Evolutionary conservation across 2,329 filamentous ascomycete species (phyloP), one percentile per base, ranked within the genome.

Genomic region (Trichoderma oligosporum): DNA sequence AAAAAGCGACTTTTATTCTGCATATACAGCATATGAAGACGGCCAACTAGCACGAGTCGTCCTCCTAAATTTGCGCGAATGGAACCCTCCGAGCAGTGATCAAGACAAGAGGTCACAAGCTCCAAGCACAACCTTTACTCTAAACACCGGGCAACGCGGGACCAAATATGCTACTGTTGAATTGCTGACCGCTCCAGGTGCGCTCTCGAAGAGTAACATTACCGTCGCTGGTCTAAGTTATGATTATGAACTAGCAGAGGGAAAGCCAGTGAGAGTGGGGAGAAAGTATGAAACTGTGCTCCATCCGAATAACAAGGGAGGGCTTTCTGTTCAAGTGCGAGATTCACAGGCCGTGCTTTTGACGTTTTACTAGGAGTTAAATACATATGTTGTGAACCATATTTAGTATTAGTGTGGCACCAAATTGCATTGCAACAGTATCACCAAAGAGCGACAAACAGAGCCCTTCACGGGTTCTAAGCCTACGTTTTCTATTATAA

Each of bases 161-260:
- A 36, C 36, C 9, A 31, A 53, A n/a, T 57, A 57, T 54, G 47
- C 55, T 12, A 57, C 55, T 27, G 55, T 57, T 7, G 55, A 57
- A 31, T 5, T 46, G 3, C 31, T 57, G 55, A 54, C 55, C 3
- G 55, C 55, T 45, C 55, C 46, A 2, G 55, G 55, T 16, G 55
- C 55, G 16, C 31, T 49, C 12, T 53, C 55, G 4, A 36, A 57
- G 29, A 56, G 27, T 14, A 57, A 57, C 9, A 57, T 57, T 12
- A 57, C 55, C 29, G 55, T 53, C 35, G 55, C 47, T 18, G 55
- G 55, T 11, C 29, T 57, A 3, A 57, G 55, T 36, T 52, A 57
- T 24, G 55, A 57, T 36, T 57, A 53, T 24, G 24, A 39, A 7
- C 22, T 57, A 1, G 55, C 55, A 3, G 31, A 57, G 11, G 55